These are phyloP conservation scores for Actinomortierella ambigua DNA, from an alignment of 371 early-diverging fungal species.

Conservation along the genomic window DNA sequence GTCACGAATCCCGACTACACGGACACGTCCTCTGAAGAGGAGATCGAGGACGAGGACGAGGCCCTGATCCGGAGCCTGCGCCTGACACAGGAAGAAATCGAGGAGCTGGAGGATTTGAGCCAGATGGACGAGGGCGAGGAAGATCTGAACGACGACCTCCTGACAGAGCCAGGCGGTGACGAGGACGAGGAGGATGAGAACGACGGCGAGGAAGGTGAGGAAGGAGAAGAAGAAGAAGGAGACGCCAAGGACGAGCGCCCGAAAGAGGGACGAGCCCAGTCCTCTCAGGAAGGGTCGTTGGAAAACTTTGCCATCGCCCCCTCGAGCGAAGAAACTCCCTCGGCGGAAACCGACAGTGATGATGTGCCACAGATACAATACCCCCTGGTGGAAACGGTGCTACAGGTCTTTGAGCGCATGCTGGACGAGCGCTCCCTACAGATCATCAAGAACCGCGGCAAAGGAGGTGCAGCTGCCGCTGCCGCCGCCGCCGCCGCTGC, in stretches of 20 bases:
- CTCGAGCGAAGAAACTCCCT: neutral
- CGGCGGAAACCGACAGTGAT: neutral
- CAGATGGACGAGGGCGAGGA: too few relatives aligned
- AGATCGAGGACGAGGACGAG: slow-evolving; percentile 16
- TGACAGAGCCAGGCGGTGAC: neutral
- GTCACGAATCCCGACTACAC: slow-evolving; percentile 8
- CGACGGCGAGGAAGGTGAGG: slow-evolving; percentile 1
- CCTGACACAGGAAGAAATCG: too few relatives aligned
- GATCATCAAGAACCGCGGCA: slow-evolving; percentile 43
- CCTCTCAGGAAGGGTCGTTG: neutral
- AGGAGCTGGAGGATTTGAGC: too few relatives aligned
- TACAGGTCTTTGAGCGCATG: slow-evolving; percentile 43
- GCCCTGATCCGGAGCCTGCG: slow-evolving; percentile 8
- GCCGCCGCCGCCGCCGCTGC: too few relatives aligned
- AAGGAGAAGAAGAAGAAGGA: neutral
- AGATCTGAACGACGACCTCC: too few relatives aligned
- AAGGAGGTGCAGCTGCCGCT: slow-evolving; percentile 8
- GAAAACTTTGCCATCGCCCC: neutral
- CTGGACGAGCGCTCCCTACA: slow-evolving; percentile 30
- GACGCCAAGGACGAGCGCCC: neutral
- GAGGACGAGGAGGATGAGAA: slow-evolving; percentile 1
- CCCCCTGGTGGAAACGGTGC: slow-evolving; percentile 25
- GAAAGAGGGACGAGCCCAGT: too few relatives aligned
- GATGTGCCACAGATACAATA: neutral
- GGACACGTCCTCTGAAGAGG: slow-evolving; percentile 12